Conservation (phyloP, 495 filamentous ascomycete species). For the Hypoxylon rickii region DNA sequence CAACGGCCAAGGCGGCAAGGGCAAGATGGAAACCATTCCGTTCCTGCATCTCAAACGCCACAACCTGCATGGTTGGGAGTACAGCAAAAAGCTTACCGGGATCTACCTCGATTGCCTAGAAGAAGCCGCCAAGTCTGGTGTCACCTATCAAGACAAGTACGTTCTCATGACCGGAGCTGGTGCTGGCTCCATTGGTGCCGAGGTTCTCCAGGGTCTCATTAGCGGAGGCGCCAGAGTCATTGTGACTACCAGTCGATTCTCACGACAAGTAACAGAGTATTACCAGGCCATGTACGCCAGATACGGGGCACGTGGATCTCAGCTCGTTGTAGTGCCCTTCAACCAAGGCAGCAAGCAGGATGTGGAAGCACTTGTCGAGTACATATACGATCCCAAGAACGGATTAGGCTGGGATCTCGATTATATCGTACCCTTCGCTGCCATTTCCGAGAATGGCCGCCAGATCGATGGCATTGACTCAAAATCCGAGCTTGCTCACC, state of each 20-base stretch:
- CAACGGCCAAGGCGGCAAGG: conserved; percentile 66
- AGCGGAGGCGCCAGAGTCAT: conserved; percentile 95
- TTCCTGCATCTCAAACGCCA: conserved; percentile 98
- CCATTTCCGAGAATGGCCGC: conserved; percentile 95
- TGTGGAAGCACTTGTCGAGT: conserved; percentile 87
- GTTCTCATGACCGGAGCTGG: conserved; percentile 98
- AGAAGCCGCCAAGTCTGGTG: conserved; percentile 80
- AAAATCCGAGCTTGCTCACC: conserved; percentile 96
- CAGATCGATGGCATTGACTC: conserved; percentile 98
- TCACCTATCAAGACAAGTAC: conserved; percentile 93
- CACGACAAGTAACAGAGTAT: conserved; percentile 96
- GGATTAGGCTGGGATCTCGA: conserved; percentile 98
- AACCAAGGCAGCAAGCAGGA: conserved; percentile 99
- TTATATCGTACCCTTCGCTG: conserved; percentile 94
- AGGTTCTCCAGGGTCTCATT: conserved; percentile 94
- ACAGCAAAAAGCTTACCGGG: conserved; percentile 95
- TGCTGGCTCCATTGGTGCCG: conserved; percentile 97
- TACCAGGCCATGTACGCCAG: conserved; percentile 98
- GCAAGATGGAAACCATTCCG: conserved; percentile 94
- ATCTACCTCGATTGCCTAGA: conserved; percentile 90
- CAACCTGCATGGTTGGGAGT: conserved; percentile 94
- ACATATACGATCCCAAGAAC: conserved; percentile 96
- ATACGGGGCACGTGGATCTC: conserved; percentile 89
- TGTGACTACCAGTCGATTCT: conserved; percentile 95
- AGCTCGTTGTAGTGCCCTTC: conserved; percentile 97